These are phyloP conservation scores for Penicillium frequentans DNA, from an alignment of 2,329 filamentous ascomycete genomes.

Conservation along the genomic window DNA sequence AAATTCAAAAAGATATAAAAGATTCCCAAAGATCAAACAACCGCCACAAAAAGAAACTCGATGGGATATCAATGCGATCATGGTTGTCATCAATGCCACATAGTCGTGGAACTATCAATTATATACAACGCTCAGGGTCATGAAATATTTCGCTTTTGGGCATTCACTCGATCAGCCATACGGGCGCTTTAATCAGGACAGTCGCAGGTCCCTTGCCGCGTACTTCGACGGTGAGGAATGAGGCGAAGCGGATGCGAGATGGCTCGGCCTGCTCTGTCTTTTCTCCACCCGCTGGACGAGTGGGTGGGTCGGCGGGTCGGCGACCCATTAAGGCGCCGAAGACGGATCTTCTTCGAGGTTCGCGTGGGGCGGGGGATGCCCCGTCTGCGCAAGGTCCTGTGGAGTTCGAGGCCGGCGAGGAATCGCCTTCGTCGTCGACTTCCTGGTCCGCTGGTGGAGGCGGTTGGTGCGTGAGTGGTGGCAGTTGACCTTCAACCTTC, in stretches of 20 bases:
- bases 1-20: neutral
- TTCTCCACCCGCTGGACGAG: conserved; percentile 13
- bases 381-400: conserved; percentile 15
- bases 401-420: conserved; percentile 23
- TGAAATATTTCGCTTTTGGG: neutral
- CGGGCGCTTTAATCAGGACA: conserved; percentile 72
- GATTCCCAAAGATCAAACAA: neutral
- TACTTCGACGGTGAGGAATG: conserved; percentile 73
- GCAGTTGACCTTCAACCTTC: conserved; percentile 75
- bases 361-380: conserved; percentile 18
- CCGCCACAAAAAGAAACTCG: conserved; percentile 10
- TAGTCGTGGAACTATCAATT: neutral
- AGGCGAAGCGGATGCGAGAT: conserved; percentile 69
- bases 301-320: conserved; percentile 3
- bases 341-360: conserved; percentile 42
- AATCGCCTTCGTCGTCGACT: conserved; percentile 20
- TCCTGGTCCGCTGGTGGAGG: conserved; percentile 22
- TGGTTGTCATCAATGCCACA: conserved; percentile 1
- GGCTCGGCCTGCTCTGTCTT: conserved; percentile 23
- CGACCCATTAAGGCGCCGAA: conserved; percentile 41
- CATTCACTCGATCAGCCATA: conserved; percentile 50
- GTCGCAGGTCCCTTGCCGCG: conserved; percentile 61
- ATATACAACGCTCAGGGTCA: neutral
- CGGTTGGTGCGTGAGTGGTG: conserved; percentile 49
- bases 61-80: conserved; percentile 18